A percentile compares a stretch with the other conserved stretches of the same genome.
Evolutionary conservation across 2,329 filamentous ascomycete species (phyloP).

Genomic region (Penicillium sp.): DNA sequence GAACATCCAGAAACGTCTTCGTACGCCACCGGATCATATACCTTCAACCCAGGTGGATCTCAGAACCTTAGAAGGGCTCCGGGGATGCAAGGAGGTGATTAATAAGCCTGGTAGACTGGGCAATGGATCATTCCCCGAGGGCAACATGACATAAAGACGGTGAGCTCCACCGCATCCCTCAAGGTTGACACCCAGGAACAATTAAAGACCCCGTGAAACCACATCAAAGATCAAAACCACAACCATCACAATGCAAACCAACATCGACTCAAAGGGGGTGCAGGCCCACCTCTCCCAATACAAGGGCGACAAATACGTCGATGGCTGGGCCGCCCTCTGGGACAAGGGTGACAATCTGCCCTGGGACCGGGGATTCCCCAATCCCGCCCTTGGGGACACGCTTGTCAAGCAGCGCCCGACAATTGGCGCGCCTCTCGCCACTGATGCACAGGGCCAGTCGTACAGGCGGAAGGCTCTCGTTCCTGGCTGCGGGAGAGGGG

Average conservation of each 20-base stretch:
- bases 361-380: constrained; percentile 59
- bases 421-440: constrained; percentile 34
- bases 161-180: background rate
- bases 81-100: constrained; percentile 20
- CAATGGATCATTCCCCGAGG: background rate
- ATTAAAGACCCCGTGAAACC: background rate
- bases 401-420: constrained; percentile 40
- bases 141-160: constrained; percentile 11
- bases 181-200: background rate
- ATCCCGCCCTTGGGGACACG: constrained; percentile 57
- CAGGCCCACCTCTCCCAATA: constrained; percentile 44
- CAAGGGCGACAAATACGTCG: constrained; percentile 39
- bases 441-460: constrained; percentile 17
- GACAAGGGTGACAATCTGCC: constrained; percentile 50
- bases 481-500: constrained; percentile 77
- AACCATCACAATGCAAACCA: constrained; percentile 10
- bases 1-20: background rate
- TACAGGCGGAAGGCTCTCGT: constrained; percentile 62
- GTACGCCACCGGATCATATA: background rate
- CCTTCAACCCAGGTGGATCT: background rate
- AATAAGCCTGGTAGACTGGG: constrained; percentile 14
- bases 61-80: background rate
- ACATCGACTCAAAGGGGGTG: constrained; percentile 24
- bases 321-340: constrained; percentile 58
- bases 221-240: constrained; percentile 2